These are phyloP conservation scores for Jacaranda mimosifolia DNA, from an alignment of 257 asterid genomes.

Conservation along the genomic window DNA sequence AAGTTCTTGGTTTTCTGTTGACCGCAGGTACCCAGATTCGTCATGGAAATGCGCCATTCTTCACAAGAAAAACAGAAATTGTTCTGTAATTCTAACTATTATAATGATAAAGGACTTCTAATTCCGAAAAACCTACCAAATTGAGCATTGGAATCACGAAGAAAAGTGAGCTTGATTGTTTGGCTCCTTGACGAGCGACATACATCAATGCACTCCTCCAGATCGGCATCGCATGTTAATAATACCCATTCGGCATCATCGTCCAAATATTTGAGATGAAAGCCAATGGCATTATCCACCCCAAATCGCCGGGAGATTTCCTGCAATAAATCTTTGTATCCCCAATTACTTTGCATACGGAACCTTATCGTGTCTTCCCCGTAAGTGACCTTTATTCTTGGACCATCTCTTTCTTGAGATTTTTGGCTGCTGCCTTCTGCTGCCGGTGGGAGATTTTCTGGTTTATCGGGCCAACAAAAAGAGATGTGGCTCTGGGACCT, in stretches of 20 bases:
- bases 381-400: constrained; percentile 68
- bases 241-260: constrained; percentile 94
- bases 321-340: constrained; percentile 61
- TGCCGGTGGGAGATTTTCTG: constrained; percentile 32
- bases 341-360: constrained; percentile 70
- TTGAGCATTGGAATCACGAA: constrained; percentile 48
- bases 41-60: not conserved
- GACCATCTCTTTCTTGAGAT: constrained; percentile 48
- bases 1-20: no score
- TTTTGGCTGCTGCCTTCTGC: constrained; percentile 25
- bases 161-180: constrained; percentile 68
- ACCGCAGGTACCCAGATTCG: no score
- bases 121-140: constrained; percentile 54
- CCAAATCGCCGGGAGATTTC: constrained; percentile 76
- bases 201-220: constrained; percentile 82
- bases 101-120: constrained; percentile 44
- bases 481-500: constrained; percentile 64
- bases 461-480: constrained; percentile 44
- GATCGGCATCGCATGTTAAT: constrained; percentile 86
- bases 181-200: constrained; percentile 54
- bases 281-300: constrained; percentile 49
- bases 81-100: constrained; percentile 29
- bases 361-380: constrained; percentile 87
- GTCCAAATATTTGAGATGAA: constrained; percentile 82
- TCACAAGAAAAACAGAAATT: constrained; percentile 31